Evolutionary conservation across 306 rosid genomes (phyloP).

Genomic region (Canavalia ensiformis): DNA sequence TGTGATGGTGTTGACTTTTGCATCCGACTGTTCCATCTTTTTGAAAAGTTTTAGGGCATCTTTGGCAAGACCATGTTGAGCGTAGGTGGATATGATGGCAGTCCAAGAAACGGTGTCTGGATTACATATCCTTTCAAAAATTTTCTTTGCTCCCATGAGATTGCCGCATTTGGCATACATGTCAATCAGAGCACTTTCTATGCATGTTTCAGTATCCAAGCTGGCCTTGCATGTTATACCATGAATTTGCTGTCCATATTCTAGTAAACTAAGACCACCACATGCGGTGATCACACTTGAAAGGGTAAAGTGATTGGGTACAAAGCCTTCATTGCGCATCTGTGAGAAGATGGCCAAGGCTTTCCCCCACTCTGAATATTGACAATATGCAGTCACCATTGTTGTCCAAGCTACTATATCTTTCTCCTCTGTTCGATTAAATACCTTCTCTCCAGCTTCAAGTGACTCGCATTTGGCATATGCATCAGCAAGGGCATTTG

Average conservation of each 20-base stretch:
- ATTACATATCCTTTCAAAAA: conserved; percentile 62
- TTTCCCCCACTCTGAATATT: conserved; percentile 69
- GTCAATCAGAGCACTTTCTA: conserved; percentile 78
- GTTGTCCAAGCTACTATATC: conserved; percentile 87
- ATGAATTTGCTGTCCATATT: conserved; percentile 73
- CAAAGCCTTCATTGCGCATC: conserved; percentile 65
- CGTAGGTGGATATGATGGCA: conserved; percentile 69
- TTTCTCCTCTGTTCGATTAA: conserved; percentile 70
- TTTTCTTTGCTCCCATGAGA: conserved; percentile 56
- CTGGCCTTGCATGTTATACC: conserved; percentile 69
- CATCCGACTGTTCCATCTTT: conserved; percentile 65
- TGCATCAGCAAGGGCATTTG: conserved; percentile 73
- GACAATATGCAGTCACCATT: conserved; percentile 69
- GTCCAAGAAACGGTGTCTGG: conserved; percentile 86
- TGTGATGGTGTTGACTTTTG: conserved; percentile 64
- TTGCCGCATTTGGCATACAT: conserved; percentile 79
- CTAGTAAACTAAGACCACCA: conserved; percentile 70
- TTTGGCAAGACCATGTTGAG: conserved; percentile 78
- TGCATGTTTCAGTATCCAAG: conserved; percentile 63
- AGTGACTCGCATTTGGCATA: conserved; percentile 70
- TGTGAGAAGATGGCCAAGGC: conserved; percentile 68
- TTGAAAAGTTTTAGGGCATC: conserved; percentile 66
- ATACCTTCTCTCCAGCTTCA: conserved; percentile 66
- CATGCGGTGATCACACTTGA: conserved; percentile 72
- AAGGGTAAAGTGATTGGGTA: conserved; percentile 75